Conservation (phyloP, 768 basidiomycete species). For the Rhodotorula paludigena region DNA sequence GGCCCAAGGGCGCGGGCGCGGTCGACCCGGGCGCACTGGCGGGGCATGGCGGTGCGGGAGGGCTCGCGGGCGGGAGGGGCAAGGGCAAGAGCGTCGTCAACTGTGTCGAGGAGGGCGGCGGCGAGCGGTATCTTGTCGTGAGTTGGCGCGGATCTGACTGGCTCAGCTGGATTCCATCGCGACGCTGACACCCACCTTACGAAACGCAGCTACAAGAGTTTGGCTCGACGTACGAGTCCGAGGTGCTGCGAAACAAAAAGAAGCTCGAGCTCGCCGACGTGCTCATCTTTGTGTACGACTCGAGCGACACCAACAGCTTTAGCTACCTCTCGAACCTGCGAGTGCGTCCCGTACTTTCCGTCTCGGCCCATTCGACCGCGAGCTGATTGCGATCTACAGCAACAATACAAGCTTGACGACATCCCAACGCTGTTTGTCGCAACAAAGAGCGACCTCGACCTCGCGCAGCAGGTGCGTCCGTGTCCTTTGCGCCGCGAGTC, state of each 20-base stretch:
- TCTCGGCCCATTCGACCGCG: neutral
- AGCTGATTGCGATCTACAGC: slow-evolving; percentile 53
- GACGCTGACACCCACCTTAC: neutral
- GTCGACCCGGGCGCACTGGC: neutral
- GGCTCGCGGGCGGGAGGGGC: slow-evolving; percentile 1
- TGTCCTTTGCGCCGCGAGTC: neutral
- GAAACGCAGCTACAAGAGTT: slow-evolving; percentile 83
- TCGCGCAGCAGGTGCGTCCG: slow-evolving; percentile 75
- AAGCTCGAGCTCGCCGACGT: slow-evolving; percentile 90
- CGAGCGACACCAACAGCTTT: slow-evolving; percentile 97
- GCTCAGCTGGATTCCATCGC: too few species aligned
- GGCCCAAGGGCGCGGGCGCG: neutral
- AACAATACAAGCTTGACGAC: slow-evolving; percentile 93
- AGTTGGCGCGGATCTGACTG: slow-evolving; percentile 49
- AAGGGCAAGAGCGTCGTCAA: slow-evolving; percentile 76
- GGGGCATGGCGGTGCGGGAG: neutral
- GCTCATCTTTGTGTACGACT: slow-evolving; percentile 92
- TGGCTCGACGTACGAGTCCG: slow-evolving; percentile 89
- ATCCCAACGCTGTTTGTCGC: slow-evolving; percentile 95
- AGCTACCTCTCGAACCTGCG: slow-evolving; percentile 95
- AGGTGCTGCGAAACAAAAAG: slow-evolving; percentile 78
- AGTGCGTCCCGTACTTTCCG: slow-evolving; percentile 51
- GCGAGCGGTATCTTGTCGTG: slow-evolving; percentile 93
- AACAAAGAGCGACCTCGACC: slow-evolving; percentile 96
- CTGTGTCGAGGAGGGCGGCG: slow-evolving; percentile 86